Base-by-base conservation (phyloP, 768 basidiomycete genomes). In the Psilocybe tampanensis region DNA sequence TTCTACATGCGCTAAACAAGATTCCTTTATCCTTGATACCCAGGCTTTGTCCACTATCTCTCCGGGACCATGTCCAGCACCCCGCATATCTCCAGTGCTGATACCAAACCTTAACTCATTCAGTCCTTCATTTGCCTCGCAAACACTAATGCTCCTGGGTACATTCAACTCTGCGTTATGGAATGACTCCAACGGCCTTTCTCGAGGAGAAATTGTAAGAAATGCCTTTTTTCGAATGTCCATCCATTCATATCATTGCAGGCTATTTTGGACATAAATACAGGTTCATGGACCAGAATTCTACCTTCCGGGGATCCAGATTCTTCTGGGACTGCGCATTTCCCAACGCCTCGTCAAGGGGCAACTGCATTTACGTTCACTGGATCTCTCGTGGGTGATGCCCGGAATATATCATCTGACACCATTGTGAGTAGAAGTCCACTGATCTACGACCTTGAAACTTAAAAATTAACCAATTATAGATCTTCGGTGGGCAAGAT, bases 401-500 rank as follows among this genome's bases (percentile, higher is more conserved):
- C 78, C 36, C 77, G 82, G 21, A 67, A 64, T 21, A 63, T 63
- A 18, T 82, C 80, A 18, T 77, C 89, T 22, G 92, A 94, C 66
- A 88, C 84, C 17, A 79, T 94, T 44, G 83, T 83, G 62, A 48
- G 78, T 52, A 39, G 13, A 39, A 42, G 18, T n/a, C n/a, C 9
- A 15, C 13, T 21, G 24, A 42, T 13, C 21, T 43, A 18, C 19
- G 19, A 18, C 13, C 17, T 52, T 22, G 32, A 13, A 23, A 13
- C 12, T 32, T 58, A 39, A 43, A 21, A 32, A 34, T 39, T 47
- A 29, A 42, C 17, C 43, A 41, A 41, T 45, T 39, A 6, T 45
- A 81, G 80, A 70, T 93, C 9, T 94, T 91, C 60, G 92, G 92
- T 32, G 92, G 92, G 39, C 80, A 81, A 62, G 89, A 91, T 66